A percentile compares a stretch with the other conserved stretches of the same genome.
These are phyloP conservation scores for Zygosaccharomyces sapae DNA, from an alignment of 1,139 yeast species.

Conservation along the genomic window DNA sequence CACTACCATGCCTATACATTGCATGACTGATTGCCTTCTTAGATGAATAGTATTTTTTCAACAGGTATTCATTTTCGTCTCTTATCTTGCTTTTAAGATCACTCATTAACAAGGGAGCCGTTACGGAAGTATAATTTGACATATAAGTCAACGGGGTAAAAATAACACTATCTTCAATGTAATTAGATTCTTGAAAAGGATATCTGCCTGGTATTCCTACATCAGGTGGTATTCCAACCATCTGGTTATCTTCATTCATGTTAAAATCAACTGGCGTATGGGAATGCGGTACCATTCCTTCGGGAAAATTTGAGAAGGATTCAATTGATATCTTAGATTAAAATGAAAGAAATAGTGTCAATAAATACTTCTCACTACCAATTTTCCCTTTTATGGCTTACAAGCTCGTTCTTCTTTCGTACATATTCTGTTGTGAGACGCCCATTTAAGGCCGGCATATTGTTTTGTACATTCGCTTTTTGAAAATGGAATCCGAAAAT, in stretches of 20 bases:
- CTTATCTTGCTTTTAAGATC: slow-evolving; percentile 13
- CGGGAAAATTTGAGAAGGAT: background rate
- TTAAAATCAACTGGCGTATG: background rate
- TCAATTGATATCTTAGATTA: too few relatives aligned
- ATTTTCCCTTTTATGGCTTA: background rate
- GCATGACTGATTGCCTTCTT: slow-evolving; percentile 15
- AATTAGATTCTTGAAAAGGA: background rate
- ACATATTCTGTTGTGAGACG: background rate
- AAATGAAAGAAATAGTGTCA: too few relatives aligned
- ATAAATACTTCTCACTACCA: background rate
- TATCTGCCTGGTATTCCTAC: background rate
- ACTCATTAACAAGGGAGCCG: slow-evolving; percentile 7
- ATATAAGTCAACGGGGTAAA: slow-evolving; percentile 9
- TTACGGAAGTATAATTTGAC: slow-evolving; percentile 13
- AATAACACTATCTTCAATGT: background rate
- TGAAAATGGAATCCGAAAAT: too few relatives aligned
- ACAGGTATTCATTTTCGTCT: slow-evolving; percentile 20
- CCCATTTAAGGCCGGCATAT: too few relatives aligned
- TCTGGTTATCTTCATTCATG: background rate
- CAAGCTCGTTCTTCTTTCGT: background rate
- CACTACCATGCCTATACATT: slow-evolving; percentile 22
- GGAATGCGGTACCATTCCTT: background rate
- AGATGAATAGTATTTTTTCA: slow-evolving; percentile 23
- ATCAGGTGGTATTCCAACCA: background rate
- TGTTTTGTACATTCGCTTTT: too few relatives aligned